Evolutionary conservation across 345 rosid species (phyloP), one percentile per base, ranked within the genome.

Genomic region (Kandelia obovata): DNA sequence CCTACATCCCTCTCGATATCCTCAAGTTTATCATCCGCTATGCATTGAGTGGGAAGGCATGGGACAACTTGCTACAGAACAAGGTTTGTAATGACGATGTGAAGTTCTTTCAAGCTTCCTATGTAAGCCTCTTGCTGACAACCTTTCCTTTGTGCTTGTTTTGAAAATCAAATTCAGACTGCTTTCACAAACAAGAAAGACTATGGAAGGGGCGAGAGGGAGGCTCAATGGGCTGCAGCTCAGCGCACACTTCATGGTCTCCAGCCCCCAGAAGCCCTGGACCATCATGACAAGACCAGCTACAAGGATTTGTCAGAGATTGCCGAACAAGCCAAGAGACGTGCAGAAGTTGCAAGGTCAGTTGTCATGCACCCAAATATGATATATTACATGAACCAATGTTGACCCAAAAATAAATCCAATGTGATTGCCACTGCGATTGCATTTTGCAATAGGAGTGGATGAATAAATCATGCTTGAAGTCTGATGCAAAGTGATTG

Each of bases 171-270:
- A 37, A 53, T 28, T 2, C 21, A 89, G 97, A 89, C 87, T 2
- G 89, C 97, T n/a, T 87, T 89, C 81, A 83, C 96, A 27, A 86
- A 82, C 39, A 89, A 89, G 84, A 89, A 87, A 70, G 91, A 91
- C 71, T 89, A 83, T 26, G 91, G 97, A 2, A 89, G 68, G 37
- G 91, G 87, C 0, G 92, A 91, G 73, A 81, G 87, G 65, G 97
- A 89, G 71, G 92, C 89, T 59, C 92, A 89, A 65, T 86, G 96
- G 93, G 89, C 86, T 0, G 37, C 71, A 27, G 86, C 87, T 53
- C 91, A 92, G 65, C 87, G 97, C 34, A 85, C 96, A 11, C 86
- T 88, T 28, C 89, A 88, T 19, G 96, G 97, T 11, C 82, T 85
- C 19, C 73, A 77, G 25, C 67, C 78, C 0, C 68, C 81, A 0